Percentiles rank a stretch among this genome's conserved stretches.
These are phyloP conservation scores for Tieghemiomyces parasiticus DNA, from an alignment of 192 early-diverging fungal genomes.

Conservation along the genomic window DNA sequence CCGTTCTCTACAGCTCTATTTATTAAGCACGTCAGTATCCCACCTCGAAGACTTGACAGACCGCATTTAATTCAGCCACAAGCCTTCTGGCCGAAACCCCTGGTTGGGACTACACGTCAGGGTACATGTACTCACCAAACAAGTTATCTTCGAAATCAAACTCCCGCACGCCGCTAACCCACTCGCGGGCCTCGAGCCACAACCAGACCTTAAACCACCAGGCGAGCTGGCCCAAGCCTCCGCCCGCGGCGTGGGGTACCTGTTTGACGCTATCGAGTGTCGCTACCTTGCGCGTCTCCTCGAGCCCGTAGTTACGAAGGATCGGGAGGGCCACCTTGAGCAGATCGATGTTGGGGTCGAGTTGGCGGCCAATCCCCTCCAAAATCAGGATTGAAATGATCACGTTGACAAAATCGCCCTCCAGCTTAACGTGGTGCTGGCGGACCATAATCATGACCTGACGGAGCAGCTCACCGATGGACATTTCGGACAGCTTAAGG, in stretches of 20 bases:
- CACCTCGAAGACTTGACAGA: too few species aligned
- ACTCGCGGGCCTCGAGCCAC: constrained; percentile 39
- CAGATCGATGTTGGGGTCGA: constrained; percentile 86
- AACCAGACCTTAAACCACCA: constrained; percentile 50
- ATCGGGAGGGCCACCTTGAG: constrained; percentile 67
- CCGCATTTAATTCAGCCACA: too few species aligned
- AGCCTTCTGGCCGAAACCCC: too few species aligned
- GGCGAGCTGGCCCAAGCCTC: constrained; percentile 13
- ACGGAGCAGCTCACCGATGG: constrained; percentile 63
- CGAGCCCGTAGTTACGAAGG: constrained; percentile 38
- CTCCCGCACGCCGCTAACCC: constrained; percentile 14
- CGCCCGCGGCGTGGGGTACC: constrained; percentile 20
- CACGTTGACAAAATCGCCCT: constrained; percentile 91
- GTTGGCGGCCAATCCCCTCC: constrained; percentile 82
- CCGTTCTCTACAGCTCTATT: too few species aligned
- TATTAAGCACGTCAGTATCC: too few species aligned
- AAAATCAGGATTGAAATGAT: constrained; percentile 81
- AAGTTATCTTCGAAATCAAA: constrained; percentile 1
- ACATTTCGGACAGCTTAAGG: constrained; percentile 63
- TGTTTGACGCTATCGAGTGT: constrained; percentile 25
- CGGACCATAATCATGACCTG: constrained; percentile 77
- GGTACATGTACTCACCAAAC: constrained; percentile 6
- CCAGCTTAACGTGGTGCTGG: constrained; percentile 82
- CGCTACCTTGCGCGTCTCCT: constrained; percentile 28
- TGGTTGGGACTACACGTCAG: too few species aligned